Evolutionary conservation across 2,329 filamentous ascomycete genomes (phyloP), one percentile per base, ranked within the genome.

Genomic region (Talaromyces atroroseus): DNA sequence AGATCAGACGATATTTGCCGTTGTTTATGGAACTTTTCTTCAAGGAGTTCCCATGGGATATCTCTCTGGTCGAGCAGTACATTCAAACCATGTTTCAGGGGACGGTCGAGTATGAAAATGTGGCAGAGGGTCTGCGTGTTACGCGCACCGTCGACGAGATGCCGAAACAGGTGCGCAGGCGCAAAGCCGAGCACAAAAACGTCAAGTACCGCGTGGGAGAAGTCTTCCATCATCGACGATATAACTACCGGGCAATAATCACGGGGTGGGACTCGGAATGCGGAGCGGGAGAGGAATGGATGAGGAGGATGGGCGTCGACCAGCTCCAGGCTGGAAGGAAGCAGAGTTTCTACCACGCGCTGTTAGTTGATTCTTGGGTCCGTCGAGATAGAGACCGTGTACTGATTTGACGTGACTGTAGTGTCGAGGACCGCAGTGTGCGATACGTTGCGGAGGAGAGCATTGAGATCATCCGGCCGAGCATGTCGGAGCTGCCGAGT

Each of bases 401-500:
- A 8, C 38, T 42, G 8, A 44, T 50, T 29, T 29, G 26, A 29
- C 11, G 3, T 47, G 42, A 12, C 51, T 66, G 44, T 60, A 88
- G 85, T 54, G 83, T 83, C 57, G 80, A 83, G 57, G 86, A 91
- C 64, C 84, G 83, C 52, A 85, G 80, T 52, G 80, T 87, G 52
- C 82, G 88, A 45, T 89, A 92, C 65, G 85, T 92, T 3, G 87
- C 90, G 0, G 86, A 95, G 66, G 87, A 92, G 64, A 96, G 92
- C 64, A 87, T 96, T 56, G 75, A 85, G 57, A 73, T 85, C n/a
- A 74, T 90, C 65, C 48, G 70, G 52, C 69, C 74, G 62, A 62
- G 77, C 34, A 73, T 87, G 2, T 78, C 81, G 0, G 73, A 80
- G n/a, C 72, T 81, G 23, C 77, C 72, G 1, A 56, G 50, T 16